phyloP scores from a whole-genome alignment of 2,329 filamentous ascomycete species.

The Exophiala sp. region DNA sequence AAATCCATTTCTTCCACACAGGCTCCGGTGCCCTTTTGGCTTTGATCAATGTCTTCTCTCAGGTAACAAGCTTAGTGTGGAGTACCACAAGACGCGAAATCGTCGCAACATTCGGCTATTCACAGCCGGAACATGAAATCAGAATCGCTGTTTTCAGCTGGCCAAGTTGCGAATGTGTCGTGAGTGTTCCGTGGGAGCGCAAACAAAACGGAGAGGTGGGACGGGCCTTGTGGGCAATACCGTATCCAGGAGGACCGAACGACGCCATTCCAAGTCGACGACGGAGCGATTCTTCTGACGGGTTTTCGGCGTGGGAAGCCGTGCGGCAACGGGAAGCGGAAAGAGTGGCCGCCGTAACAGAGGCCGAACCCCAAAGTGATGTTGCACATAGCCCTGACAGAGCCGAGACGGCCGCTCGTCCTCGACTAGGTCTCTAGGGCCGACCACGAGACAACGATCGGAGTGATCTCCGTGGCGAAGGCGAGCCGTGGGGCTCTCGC shows the following conservation, averaged over 20 bases:
- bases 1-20: conserved; percentile 93
- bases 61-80: conserved; percentile 91
- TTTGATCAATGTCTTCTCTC: conserved; percentile 84
- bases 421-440: conserved; percentile 4
- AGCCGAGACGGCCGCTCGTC: not conserved
- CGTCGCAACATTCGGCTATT: conserved; percentile 86
- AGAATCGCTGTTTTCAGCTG: conserved; percentile 90
- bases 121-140: conserved; percentile 80
- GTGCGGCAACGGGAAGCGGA: conserved; percentile 16
- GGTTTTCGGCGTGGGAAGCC: conserved; percentile 24
- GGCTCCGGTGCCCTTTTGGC: conserved; percentile 75
- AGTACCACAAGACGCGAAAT: conserved; percentile 80
- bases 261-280: conserved; percentile 27
- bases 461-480: conserved; percentile 37
- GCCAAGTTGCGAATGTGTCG: conserved; percentile 82
- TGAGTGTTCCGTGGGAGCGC: conserved; percentile 69
- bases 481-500: conserved; percentile 50
- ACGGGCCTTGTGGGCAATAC: conserved; percentile 73
- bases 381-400: conserved; percentile 11
- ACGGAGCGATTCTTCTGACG: conserved; percentile 9
- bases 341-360: not conserved
- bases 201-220: conserved; percentile 35
- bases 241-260: conserved; percentile 64
- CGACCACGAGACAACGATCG: conserved; percentile 8
- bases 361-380: conserved; percentile 5